Evolutionary conservation across 208 protist genomes (phyloP).

Genomic region (Wallacemonas sp.): DNA sequence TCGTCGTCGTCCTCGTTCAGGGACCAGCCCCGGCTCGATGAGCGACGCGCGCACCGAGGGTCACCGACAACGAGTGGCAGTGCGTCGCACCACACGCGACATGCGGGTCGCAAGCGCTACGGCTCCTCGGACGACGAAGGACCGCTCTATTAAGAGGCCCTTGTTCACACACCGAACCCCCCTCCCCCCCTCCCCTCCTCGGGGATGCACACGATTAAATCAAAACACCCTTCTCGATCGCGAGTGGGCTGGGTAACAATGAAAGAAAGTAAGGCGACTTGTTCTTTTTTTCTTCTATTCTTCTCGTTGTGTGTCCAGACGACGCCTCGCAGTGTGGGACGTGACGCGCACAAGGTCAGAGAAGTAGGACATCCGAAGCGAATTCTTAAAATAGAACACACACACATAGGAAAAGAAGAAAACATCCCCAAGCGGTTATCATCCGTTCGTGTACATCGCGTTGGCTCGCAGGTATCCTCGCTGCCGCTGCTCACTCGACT

Average conservation of each 20-base stretch:
- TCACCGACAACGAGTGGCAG: slow-evolving; percentile 3
- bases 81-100: background rate
- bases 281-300: too few species aligned
- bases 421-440: too few species aligned
- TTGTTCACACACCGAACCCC: background rate
- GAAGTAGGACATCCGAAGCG: background rate
- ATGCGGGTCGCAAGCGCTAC: slow-evolving; percentile 3
- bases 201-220: background rate
- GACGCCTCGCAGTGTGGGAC: too few species aligned
- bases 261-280: too few species aligned
- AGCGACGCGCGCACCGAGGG: background rate
- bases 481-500: too few species aligned
- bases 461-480: too few species aligned
- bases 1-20: background rate
- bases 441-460: too few species aligned
- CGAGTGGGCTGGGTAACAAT: too few species aligned
- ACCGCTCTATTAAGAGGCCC: slow-evolving; percentile 6
- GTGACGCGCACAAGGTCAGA: background rate
- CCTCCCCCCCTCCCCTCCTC: background rate
- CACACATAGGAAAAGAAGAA: slow-evolving; percentile 15
- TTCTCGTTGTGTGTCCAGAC: too few species aligned
- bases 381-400: slow-evolving; percentile 12
- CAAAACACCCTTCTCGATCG: too few species aligned
- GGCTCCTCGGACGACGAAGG: slow-evolving; percentile 15
- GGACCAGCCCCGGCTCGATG: background rate